phyloP scores from a whole-genome alignment of 106 monocot genomes.

The Dioscorea alata region DNA sequence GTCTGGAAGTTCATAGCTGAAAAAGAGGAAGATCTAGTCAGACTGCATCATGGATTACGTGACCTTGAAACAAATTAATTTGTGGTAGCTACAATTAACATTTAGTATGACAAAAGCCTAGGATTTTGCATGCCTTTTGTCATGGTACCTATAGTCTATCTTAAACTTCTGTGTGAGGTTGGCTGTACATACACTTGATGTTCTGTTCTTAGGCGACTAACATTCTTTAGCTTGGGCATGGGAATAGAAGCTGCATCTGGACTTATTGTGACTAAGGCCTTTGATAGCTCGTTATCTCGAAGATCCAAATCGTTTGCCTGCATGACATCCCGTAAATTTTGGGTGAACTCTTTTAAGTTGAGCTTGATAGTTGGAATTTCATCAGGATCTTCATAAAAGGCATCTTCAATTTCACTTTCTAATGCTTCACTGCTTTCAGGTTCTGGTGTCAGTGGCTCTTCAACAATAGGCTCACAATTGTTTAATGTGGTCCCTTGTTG shows the following conservation, averaged over 20 bases:
- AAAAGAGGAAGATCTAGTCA: conserved; percentile 12
- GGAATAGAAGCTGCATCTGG: conserved; percentile 36
- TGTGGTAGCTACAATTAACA: no score
- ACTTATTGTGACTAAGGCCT: conserved; percentile 43
- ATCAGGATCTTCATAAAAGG: conserved; percentile 54
- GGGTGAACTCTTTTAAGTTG: conserved; percentile 41
- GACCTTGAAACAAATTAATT: no score
- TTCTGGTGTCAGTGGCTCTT: conserved; percentile 58
- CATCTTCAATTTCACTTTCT: conserved; percentile 59
- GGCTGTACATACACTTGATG: conserved; percentile 59
- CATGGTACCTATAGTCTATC: no score
- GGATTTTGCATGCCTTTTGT: not conserved
- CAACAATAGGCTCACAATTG: conserved; percentile 54
- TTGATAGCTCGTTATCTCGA: conserved; percentile 37
- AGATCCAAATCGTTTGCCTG: conserved; percentile 31
- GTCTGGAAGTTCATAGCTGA: conserved; percentile 70
- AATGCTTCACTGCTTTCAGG: conserved; percentile 22
- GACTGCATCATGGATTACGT: not conserved
- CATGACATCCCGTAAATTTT: conserved; percentile 42
- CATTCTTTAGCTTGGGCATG: conserved; percentile 54
- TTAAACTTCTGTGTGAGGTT: not conserved
- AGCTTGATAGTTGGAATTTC: conserved; percentile 59
- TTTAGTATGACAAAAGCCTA: no score
- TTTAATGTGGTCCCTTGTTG: conserved; percentile 6
- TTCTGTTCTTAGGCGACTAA: conserved; percentile 62